Evolutionary conservation across 345 rosid species (phyloP).

Genomic region (Salix viminalis): DNA sequence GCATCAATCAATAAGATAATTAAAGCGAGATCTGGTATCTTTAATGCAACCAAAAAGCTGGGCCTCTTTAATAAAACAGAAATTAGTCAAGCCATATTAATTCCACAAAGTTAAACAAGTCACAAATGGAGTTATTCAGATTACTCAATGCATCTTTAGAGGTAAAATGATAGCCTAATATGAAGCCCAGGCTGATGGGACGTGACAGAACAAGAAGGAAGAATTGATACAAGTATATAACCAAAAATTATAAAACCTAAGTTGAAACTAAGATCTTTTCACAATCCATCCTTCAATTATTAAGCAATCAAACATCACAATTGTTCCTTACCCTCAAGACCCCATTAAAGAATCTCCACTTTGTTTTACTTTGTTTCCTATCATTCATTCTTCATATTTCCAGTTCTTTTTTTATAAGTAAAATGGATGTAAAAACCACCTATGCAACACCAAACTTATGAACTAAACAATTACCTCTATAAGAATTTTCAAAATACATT

Average conservation of each 20-base stretch:
- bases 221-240: too few relatives aligned
- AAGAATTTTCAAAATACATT: background rate
- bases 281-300: too few relatives aligned
- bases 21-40: background rate
- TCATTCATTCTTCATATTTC: background rate
- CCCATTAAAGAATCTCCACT: background rate
- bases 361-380: background rate
- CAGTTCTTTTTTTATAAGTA: too few relatives aligned
- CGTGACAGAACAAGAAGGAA: too few relatives aligned
- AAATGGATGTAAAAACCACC: background rate
- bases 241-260: too few relatives aligned
- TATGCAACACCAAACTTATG: background rate
- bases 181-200: too few relatives aligned
- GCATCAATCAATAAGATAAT: background rate
- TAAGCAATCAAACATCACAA: too few relatives aligned
- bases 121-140: background rate
- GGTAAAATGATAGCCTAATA: too few relatives aligned
- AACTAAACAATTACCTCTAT: background rate
- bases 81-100: background rate
- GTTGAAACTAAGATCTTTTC: too few relatives aligned
- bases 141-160: too few relatives aligned
- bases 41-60: background rate
- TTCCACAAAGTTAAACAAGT: background rate
- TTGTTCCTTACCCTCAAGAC: too few relatives aligned
- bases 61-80: background rate